Conservation (phyloP, 345 rosid genomes). For the Moringa oleifera region DNA sequence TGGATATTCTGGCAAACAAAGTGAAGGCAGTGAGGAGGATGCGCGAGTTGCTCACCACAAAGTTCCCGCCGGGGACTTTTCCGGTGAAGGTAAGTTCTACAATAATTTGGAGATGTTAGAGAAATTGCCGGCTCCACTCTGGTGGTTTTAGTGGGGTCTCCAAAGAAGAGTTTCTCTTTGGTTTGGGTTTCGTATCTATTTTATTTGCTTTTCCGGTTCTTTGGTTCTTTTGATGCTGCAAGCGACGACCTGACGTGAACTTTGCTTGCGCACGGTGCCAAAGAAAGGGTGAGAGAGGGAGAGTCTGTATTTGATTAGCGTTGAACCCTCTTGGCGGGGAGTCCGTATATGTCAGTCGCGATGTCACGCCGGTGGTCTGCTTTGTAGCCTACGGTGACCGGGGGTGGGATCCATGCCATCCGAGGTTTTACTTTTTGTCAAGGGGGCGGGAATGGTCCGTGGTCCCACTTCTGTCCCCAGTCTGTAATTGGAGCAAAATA, state of each 20-base stretch:
- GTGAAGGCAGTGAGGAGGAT: conserved; percentile 91
- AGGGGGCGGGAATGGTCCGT: neutral
- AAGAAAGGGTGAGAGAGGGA: too few species aligned
- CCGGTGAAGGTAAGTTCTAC: conserved; percentile 83
- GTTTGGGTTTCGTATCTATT: neutral
- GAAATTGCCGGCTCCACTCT: conserved; percentile 14
- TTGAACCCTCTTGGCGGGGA: too few species aligned
- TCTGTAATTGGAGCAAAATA: too few species aligned
- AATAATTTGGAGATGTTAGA: neutral
- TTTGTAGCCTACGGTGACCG: conserved; percentile 13
- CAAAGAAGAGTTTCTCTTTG: neutral
- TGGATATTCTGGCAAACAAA: conserved; percentile 86
- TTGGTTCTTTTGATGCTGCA: conserved; percentile 29
- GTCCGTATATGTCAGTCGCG: too few species aligned
- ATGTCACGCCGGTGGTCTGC: conserved; percentile 14
- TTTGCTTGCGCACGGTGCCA: too few species aligned
- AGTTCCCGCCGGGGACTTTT: conserved; percentile 92
- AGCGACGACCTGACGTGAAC: conserved; percentile 18
- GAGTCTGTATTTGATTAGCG: too few species aligned
- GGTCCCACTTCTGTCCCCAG: neutral
- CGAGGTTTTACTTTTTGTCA: conserved; percentile 11
- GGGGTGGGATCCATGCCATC: conserved; percentile 17
- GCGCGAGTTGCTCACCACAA: conserved; percentile 90
- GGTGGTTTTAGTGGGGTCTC: too few species aligned
- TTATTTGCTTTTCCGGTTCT: conserved; percentile 6